Base-by-base conservation (phyloP, 371 early-diverging fungal genomes). In the Lichtheimia hyalospora region DNA sequence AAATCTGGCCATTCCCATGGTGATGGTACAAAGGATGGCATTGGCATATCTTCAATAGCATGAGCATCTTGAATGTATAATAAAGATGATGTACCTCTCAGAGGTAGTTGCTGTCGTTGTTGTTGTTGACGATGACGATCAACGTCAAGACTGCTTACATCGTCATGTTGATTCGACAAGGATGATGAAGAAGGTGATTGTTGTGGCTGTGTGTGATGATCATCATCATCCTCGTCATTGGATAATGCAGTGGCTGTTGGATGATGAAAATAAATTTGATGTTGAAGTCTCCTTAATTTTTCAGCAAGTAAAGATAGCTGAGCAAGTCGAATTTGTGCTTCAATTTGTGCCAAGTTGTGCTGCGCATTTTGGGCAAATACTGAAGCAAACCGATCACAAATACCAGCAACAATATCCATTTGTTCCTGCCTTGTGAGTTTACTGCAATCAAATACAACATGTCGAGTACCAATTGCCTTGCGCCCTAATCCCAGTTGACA, bases 1-100 rank as follows among this genome's bases (percentile, higher is more conserved):
- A 70, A 61, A 54, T 63, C 63, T 39, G 70, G 61, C 66, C 63
- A 66, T 55, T 70, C 58, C 70, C 70, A 70, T 5, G 66, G 66
- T 27, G 70, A 57, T 12, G 66, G 70, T 2, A 58, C 56, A 57
- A 70, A 70, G 12, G 57, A 65, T 13, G 70, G 70, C 23, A 60
- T 62, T 10, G 65, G 63, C 40, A 60, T 56, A 24, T 41, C 50
- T n/a, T 64, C 60, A 4, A 64, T 20, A 5, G 56, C 62, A 14
- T 39, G 39, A 14, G 51, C 56, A 20, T 63, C 59, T 21, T 49
- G 62, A 34, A 49, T 57, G 52, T 60, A 58, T 58, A 61, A 60
- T 10, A 67, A 46, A 3, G 60, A 61, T n/a, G 65, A 43, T 40
- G 46, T 56, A 28, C 41, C 49, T 14, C 57, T 55, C 34, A 64